Evolutionary conservation across 495 filamentous ascomycete genomes (phyloP), one percentile per base, ranked within the genome.

Genomic region (Penicillium goetzii): DNA sequence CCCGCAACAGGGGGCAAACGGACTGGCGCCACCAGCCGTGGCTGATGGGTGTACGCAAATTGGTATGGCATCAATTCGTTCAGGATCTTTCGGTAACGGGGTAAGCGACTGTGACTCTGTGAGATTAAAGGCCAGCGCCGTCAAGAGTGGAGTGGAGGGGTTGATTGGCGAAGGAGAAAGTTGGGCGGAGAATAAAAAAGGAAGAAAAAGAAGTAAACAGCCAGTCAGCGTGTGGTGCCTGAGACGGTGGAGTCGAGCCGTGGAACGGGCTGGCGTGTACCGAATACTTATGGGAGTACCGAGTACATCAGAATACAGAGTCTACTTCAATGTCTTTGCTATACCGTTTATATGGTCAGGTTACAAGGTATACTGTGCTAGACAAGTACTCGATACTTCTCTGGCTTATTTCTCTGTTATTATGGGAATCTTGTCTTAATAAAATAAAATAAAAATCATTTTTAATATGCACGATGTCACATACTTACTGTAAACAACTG

Each of bases 151-250:
- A 11, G 49, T 47, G 43, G 43, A 25, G 41, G 9, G 59, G 25
- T 17, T 55, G 36, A 61, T 54, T 61, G 49, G 59, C 12, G 12
- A 4, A 43, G 25, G 34, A 1, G 40, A 21, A 26, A 28, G 26
- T 33, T 33, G 40, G 21, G 21, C 30, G 40, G n/a, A 12, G 26
- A 33, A 21, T 19, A 9, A 33, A 28, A 33, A 53, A 53, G 52
- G 25, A 17, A 23, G 30, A 32, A 32, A 32, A 32, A 32, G 30
- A 8, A 30, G n/a, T n/a, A 15, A 21, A 2, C 5, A 34, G 52
- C 64, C 64, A 66, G 61, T 66, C 1, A 28, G 8, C 30, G 5
- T 32, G 30, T 7, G 8, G 64, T 66, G 34, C 64, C 60, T 66
- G 64, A 60, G 64, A 59, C 56, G 47, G 60, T 45, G 60, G 64